Conservation (phyloP, 2,329 filamentous ascomycete genomes). For the Colletotrichum lindemuthianum region DNA sequence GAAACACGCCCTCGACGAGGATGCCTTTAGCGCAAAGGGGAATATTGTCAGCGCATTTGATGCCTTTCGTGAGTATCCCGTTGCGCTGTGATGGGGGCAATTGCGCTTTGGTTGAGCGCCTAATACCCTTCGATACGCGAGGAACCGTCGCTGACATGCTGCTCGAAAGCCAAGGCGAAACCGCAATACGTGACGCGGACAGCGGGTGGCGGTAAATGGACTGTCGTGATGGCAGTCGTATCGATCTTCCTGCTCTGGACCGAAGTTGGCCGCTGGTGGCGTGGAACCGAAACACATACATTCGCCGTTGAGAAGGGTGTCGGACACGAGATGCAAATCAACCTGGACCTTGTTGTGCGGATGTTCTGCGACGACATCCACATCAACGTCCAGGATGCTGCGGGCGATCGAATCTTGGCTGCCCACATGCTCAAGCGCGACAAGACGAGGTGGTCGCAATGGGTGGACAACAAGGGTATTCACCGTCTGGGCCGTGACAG, state of each 20-base stretch:
- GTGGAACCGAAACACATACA: conserved; percentile 83
- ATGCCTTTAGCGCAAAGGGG: conserved; percentile 79
- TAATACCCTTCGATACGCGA: too few species aligned
- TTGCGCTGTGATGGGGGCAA: not conserved
- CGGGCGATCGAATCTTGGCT: conserved; percentile 90
- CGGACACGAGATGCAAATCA: conserved; percentile 88
- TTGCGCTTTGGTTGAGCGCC: too few species aligned
- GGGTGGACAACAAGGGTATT: conserved; percentile 77
- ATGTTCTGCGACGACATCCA: conserved; percentile 93
- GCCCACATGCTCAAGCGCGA: conserved; percentile 78
- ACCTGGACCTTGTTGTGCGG: conserved; percentile 89
- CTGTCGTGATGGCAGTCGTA: conserved; percentile 80
- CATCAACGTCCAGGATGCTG: conserved; percentile 95
- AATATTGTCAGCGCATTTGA: conserved; percentile 88
- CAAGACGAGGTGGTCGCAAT: conserved; percentile 82
- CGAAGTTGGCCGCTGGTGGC: conserved; percentile 86
- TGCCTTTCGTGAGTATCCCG: conserved; percentile 82
- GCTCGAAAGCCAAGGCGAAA: conserved; percentile 85
- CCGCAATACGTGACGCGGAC: conserved; percentile 89
- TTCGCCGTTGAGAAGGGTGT: conserved; percentile 95
- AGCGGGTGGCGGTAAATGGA: conserved; percentile 92
- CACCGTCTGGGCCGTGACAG: conserved; percentile 68
- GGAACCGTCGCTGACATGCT: conserved; percentile 37
- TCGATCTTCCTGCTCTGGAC: conserved; percentile 80
- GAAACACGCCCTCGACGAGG: conserved; percentile 74